phyloP scores from a whole-genome alignment of 2,329 filamentous ascomycete species.

The Malbranchea zuffiana region DNA sequence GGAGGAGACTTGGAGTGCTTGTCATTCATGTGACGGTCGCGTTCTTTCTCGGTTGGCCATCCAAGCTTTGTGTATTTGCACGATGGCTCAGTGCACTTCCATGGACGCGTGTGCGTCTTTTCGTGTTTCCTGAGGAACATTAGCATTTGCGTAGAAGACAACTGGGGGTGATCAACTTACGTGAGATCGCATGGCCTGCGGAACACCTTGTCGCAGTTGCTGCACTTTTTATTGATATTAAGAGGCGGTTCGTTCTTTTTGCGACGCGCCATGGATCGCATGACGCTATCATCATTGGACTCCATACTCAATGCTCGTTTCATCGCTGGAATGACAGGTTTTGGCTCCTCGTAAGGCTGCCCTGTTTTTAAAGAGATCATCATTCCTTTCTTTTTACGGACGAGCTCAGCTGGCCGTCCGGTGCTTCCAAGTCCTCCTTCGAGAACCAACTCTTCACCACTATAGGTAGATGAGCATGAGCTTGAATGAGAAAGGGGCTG shows the following conservation, averaged over 20 bases:
- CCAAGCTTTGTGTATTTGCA: slow-evolving; percentile 88
- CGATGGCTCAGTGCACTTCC: slow-evolving; percentile 71
- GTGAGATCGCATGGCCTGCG: slow-evolving; percentile 94
- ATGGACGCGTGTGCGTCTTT: slow-evolving; percentile 92
- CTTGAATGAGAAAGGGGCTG: neutral
- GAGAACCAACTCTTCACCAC: slow-evolving; percentile 63
- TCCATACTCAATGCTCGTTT: slow-evolving; percentile 46
- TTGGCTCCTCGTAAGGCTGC: slow-evolving; percentile 44
- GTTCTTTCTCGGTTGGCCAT: slow-evolving; percentile 96
- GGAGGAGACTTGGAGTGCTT: slow-evolving; percentile 74
- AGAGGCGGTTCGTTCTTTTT: slow-evolving; percentile 87
- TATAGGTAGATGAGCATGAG: slow-evolving; percentile 32
- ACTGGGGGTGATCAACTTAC: slow-evolving; percentile 19
- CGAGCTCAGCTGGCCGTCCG: slow-evolving; percentile 71
- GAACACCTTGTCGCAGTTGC: slow-evolving; percentile 82
- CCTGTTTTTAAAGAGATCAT: slow-evolving; percentile 66
- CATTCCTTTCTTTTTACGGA: slow-evolving; percentile 70
- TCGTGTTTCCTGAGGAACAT: slow-evolving; percentile 60
- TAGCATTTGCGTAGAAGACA: slow-evolving; percentile 9
- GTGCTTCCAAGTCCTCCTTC: slow-evolving; percentile 72
- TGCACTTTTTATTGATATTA: slow-evolving; percentile 71
- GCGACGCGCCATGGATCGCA: slow-evolving; percentile 87
- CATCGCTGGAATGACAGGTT: slow-evolving; percentile 26
- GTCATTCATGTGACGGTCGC: slow-evolving; percentile 91
- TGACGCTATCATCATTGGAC: slow-evolving; percentile 65